Conservation (phyloP, 2,329 filamentous ascomycete genomes). For the Paracoccidioides brasiliensis region DNA sequence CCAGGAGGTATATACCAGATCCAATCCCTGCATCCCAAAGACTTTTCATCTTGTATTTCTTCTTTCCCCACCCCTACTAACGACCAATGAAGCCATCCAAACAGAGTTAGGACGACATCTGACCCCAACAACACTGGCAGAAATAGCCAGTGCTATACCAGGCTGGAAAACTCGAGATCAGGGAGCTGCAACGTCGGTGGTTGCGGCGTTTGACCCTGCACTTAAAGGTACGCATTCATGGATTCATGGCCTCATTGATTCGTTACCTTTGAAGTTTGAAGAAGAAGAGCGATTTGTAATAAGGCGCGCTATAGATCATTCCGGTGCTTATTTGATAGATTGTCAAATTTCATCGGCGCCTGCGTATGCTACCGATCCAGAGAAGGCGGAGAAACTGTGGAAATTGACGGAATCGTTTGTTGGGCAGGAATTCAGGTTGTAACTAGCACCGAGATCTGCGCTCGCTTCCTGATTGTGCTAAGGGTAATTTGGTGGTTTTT, state of each 20-base stretch:
- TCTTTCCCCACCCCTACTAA: background rate
- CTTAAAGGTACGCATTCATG: constrained; percentile 15
- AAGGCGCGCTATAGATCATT: background rate
- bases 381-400: constrained; percentile 27
- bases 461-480: background rate
- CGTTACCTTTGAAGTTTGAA: background rate
- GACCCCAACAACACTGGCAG: background rate
- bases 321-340: constrained; percentile 20
- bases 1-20: constrained; percentile 17
- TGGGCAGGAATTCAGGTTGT: constrained; percentile 21
- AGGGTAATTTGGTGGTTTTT: background rate
- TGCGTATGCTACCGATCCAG: constrained; percentile 22
- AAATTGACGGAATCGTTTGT: constrained; percentile 26
- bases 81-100: background rate
- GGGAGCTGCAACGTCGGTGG: constrained; percentile 29
- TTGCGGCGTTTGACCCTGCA: constrained; percentile 30
- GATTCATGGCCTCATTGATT: constrained; percentile 3
- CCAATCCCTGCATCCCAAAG: background rate
- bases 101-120: constrained; percentile 1
- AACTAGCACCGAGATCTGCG: background rate
- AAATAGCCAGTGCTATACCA: background rate
- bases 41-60: background rate
- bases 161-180: constrained; percentile 25
- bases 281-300: no score
- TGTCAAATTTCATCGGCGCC: constrained; percentile 18